phyloP scores from a whole-genome alignment of 345 rosid species.

The Excoecaria agallocha region DNA sequence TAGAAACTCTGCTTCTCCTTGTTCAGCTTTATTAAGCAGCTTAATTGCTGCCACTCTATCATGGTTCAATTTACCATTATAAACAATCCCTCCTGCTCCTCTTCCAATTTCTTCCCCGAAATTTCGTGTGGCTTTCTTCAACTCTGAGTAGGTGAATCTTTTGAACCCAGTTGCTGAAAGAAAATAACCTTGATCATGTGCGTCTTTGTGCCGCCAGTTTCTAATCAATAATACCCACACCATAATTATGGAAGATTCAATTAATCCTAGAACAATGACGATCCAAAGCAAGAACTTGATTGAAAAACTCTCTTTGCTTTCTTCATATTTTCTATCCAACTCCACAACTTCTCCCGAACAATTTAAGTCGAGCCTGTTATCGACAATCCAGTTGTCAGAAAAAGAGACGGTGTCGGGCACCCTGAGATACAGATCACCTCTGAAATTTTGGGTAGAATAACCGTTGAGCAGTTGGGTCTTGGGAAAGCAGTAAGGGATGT shows the following conservation, averaged over 20 bases:
- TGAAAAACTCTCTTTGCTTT: not conserved
- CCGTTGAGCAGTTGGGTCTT: constrained; percentile 4
- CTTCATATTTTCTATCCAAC: not conserved
- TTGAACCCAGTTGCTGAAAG: constrained; percentile 26
- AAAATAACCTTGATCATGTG: constrained; percentile 3
- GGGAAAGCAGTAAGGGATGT: constrained; percentile 4
- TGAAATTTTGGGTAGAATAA: not conserved
- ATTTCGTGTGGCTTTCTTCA: constrained; percentile 25
- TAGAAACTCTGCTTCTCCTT: constrained; percentile 37
- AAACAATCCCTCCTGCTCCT: constrained; percentile 32
- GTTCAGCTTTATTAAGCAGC: constrained; percentile 23
- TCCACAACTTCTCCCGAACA: not conserved
- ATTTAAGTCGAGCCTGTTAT: too few species aligned
- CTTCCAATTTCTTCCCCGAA: constrained; percentile 36
- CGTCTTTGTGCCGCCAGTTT: constrained; percentile 5
- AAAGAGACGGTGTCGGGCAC: not conserved
- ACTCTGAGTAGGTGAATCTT: constrained; percentile 29
- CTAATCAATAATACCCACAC: constrained; percentile 27
- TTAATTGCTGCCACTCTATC: constrained; percentile 29
- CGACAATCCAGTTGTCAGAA: not conserved
- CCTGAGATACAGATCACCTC: constrained; percentile 2
- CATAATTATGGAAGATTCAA: constrained; percentile 28
- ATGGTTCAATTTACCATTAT: constrained; percentile 26
- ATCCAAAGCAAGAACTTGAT: constrained; percentile 31
- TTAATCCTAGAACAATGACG: constrained; percentile 22